A percentile compares a stretch with the other conserved stretches of the same genome.
These are phyloP conservation scores for Lanmaoa pseudosensibilis DNA, from an alignment of 768 basidiomycete species.

Conservation along the genomic window DNA sequence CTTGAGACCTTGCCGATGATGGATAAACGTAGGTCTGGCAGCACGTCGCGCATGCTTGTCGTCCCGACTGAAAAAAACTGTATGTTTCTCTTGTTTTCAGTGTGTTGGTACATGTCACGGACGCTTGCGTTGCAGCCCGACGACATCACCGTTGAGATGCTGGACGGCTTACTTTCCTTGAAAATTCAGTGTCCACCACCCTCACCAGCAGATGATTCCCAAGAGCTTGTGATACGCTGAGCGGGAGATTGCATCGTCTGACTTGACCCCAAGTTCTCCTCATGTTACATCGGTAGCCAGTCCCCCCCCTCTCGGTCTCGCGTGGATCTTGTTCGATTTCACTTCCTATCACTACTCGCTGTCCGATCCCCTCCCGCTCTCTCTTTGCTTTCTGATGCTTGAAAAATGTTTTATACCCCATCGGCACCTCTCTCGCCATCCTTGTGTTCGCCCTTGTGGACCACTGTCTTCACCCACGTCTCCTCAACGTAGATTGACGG, in stretches of 20 bases:
- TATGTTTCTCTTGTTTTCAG: constrained; percentile 34
- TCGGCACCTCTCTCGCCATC: neutral
- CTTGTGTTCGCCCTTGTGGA: neutral
- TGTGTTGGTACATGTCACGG: constrained; percentile 3
- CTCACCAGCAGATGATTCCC: constrained; percentile 39
- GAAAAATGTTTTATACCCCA: neutral
- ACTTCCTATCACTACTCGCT: constrained; percentile 7
- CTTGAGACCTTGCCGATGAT: constrained; percentile 41
- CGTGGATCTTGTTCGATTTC: constrained; percentile 8
- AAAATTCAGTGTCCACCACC: constrained; percentile 52
- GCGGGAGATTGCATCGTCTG: constrained; percentile 21
- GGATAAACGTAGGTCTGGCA: constrained; percentile 55
- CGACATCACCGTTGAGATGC: constrained; percentile 55
- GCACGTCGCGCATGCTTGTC: constrained; percentile 48
- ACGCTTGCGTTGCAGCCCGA: constrained; percentile 40
- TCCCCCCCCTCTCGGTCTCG: neutral
- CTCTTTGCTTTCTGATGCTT: constrained; percentile 6
- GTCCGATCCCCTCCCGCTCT: neutral
- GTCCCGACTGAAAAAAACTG: constrained; percentile 59
- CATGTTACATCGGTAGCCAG: constrained; percentile 4
- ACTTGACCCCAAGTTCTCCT: constrained; percentile 13
- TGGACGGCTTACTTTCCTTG: constrained; percentile 60
- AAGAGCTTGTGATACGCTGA: constrained; percentile 53
- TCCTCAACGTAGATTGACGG: constrained; percentile 4
- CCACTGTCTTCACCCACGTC: constrained; percentile 3